phyloP scores from a whole-genome alignment of 176 grass and related monocot genomes.

The Triticum timopheevii region DNA sequence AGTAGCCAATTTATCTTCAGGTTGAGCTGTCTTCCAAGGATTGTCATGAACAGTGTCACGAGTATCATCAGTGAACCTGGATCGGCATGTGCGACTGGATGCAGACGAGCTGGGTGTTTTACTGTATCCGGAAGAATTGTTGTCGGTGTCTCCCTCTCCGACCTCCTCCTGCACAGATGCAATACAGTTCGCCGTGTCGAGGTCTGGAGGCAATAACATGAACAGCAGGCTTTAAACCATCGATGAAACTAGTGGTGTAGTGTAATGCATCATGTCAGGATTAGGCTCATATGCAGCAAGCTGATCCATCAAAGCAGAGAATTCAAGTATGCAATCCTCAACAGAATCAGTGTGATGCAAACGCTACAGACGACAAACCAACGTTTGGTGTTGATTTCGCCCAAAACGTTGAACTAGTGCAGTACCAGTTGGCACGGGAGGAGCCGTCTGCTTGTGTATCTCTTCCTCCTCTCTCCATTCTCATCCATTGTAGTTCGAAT shows the following conservation, averaged over 20 bases:
- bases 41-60: no score
- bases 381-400: background rate
- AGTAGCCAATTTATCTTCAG: no score
- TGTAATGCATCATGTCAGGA: background rate
- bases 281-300: background rate
- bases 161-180: background rate
- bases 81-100: no score
- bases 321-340: background rate
- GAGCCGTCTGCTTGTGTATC: no score
- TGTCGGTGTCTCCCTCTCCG: background rate
- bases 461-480: no score
- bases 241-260: background rate
- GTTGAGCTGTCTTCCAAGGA: no score
- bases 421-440: no score
- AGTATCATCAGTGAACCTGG: no score
- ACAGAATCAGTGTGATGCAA: background rate
- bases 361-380: background rate
- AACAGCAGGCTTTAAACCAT: background rate
- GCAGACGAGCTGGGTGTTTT: no score
- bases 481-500: no score
- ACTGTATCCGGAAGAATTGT: background rate
- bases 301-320: background rate
- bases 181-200: background rate
- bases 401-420: background rate
- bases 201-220: background rate